Percentiles rank a stretch among this genome's conserved stretches.
Evolutionary conservation across 78 protist species (phyloP).

Genomic region (Corallochytrium limacisporum): DNA sequence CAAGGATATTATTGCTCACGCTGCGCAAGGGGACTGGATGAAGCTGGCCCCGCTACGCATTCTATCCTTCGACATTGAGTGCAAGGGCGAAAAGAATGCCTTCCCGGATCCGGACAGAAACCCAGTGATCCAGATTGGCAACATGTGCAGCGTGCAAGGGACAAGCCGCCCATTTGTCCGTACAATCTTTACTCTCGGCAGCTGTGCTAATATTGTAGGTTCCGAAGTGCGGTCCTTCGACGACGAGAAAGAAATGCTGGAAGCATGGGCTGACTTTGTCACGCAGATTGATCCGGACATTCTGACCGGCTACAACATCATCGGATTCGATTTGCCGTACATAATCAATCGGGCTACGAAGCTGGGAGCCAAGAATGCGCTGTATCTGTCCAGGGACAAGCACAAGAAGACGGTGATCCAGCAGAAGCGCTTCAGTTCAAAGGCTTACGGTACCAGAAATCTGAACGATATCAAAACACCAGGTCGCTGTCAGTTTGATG

Average conservation of each 20-base stretch:
- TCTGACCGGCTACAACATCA: conserved; percentile 95
- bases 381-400: conserved; percentile 28
- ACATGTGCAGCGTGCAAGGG: conserved; percentile 35
- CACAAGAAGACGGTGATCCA: too few relatives aligned
- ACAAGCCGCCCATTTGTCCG: conserved; percentile 37
- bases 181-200: conserved; percentile 60
- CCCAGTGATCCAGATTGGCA: conserved; percentile 96
- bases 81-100: conserved; percentile 82
- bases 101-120: conserved; percentile 97
- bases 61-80: conserved; percentile 92
- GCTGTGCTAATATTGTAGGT: conserved; percentile 83
- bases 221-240: conserved; percentile 61
- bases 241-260: conserved; percentile 65
- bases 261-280: conserved; percentile 57
- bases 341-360: conserved; percentile 76
- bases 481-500: conserved; percentile 73
- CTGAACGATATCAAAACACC: conserved; percentile 56
- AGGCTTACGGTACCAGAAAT: conserved; percentile 84
- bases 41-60: conserved; percentile 90
- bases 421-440: conserved; percentile 44
- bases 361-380: conserved; percentile 18
- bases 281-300: conserved; percentile 87
- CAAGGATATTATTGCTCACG: conserved; percentile 13
- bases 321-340: conserved; percentile 94
- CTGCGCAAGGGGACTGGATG: conserved; percentile 23